Evolutionary conservation across 2,329 filamentous ascomycete genomes (phyloP), one percentile per base, ranked within the genome.

Genomic region (Colletotrichum lini): DNA sequence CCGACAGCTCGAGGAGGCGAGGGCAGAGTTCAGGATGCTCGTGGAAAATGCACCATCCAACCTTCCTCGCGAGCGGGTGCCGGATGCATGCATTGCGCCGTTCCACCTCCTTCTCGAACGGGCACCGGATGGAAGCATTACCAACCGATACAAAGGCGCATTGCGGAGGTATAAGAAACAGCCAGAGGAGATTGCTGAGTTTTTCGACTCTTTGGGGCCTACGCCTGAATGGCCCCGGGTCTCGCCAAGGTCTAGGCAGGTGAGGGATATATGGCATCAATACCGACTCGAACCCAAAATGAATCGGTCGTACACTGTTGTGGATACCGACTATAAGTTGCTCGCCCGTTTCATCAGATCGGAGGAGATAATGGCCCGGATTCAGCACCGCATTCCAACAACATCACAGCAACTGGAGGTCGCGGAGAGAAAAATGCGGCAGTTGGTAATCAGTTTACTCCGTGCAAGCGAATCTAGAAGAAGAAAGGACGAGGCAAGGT

Each of bases 1-100:
- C 65, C 78, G 81, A 23, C 87, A 88, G 68, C 87, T 94, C 74
- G 86, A 87, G 38, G 84, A 88, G 64, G 86, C 87, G 8, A 86
- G 83, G 70, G 80, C 84, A 67, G 85, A 86, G 64, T 74, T 90
- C 72, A 80, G 79, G 44, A 79, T 75, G 21, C 73, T 85, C 16
- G 79, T 81, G 70, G 76, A 80, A 56, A 80, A 81, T 59, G 79
- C 80, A 52, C 67, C 75, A 10, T 64, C 67, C 8, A 9, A 9
- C 2, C 35, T 10, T 38, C 35, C 35, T 38, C 54, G 70, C 49
- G 61, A 72, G 68, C 73, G 16, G 70, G 81, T 53, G 73, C 73
- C 26, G 58, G 74, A 26, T 30, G 75, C 21, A 78, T 82, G 66
- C 50, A 58, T 68, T 13, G 56, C 64, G 8, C 35, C 35, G 8